Evolutionary conservation across 306 rosid species (phyloP).

Genomic region (Inga leiocalycina): DNA sequence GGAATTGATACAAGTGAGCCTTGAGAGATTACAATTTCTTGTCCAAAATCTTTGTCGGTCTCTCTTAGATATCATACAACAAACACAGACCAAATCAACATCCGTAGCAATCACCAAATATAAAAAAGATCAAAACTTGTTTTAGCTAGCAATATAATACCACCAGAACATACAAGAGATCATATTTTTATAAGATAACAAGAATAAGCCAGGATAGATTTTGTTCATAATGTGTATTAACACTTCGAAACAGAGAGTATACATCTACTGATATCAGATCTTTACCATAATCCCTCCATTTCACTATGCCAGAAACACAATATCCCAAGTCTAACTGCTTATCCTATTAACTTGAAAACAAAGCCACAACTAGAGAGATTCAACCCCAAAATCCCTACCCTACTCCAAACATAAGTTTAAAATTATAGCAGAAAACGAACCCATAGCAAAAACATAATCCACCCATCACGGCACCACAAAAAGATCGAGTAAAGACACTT

Average conservation of each 20-base stretch:
- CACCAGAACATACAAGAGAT: neutral
- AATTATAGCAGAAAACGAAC: neutral
- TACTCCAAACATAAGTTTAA: neutral
- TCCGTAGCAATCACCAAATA: neutral
- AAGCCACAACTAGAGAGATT: slow-evolving; percentile 4
- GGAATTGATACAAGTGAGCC: neutral
- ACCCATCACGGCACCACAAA: slow-evolving; percentile 12
- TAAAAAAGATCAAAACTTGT: too few relatives aligned
- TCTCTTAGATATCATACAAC: neutral
- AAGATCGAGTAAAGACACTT: neutral
- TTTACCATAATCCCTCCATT: neutral
- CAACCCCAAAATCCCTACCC: slow-evolving; percentile 2
- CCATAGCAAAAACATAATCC: neutral
- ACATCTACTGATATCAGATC: neutral
- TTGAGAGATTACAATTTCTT: neutral
- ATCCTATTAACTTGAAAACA: neutral
- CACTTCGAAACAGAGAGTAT: slow-evolving; percentile 30
- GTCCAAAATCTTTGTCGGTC: neutral
- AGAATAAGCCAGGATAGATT: neutral
- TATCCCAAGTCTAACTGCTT: slow-evolving; percentile 9
- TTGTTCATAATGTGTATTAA: slow-evolving; percentile 26
- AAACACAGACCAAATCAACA: neutral
- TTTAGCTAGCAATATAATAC: neutral
- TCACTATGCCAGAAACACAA: slow-evolving; percentile 25
- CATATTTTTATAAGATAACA: neutral